A percentile compares a stretch with the other conserved stretches of the same genome.
These are phyloP conservation scores for Nemania abortiva DNA, from an alignment of 2,329 filamentous ascomycete genomes.

Conservation along the genomic window DNA sequence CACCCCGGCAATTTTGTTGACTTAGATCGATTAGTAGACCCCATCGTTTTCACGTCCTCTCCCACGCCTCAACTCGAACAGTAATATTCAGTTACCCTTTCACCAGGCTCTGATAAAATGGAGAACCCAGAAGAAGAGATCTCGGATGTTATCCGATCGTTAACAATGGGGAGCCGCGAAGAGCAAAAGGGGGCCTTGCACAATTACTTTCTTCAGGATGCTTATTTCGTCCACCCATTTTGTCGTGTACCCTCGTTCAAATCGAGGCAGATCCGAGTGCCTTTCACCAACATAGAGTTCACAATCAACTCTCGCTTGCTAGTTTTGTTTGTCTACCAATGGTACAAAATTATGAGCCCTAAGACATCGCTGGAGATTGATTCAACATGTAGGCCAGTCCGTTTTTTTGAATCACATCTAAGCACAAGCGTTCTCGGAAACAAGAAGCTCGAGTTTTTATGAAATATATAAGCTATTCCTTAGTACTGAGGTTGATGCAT, in stretches of 20 bases:
- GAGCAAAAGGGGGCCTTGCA: slow-evolving; percentile 75
- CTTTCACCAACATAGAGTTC: slow-evolving; percentile 47
- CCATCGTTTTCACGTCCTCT: background rate
- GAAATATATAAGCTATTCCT: background rate
- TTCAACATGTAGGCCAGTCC: slow-evolving; percentile 59
- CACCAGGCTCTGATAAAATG: slow-evolving; percentile 39
- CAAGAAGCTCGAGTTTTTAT: background rate
- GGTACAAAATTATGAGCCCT: slow-evolving; percentile 88
- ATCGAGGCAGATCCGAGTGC: slow-evolving; percentile 54
- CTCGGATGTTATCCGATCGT: slow-evolving; percentile 71
- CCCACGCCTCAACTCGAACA: background rate
- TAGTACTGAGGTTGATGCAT: background rate
- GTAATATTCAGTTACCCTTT: background rate
- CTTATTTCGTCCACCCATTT: slow-evolving; percentile 82
- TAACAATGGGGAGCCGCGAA: slow-evolving; percentile 75
- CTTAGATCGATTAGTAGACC: background rate
- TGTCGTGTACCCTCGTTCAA: slow-evolving; percentile 73
- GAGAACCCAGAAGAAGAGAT: slow-evolving; percentile 68
- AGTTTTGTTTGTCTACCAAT: slow-evolving; percentile 78
- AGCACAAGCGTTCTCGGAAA: background rate
- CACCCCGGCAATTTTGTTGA: background rate
- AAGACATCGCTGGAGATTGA: slow-evolving; percentile 76
- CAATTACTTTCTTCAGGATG: slow-evolving; percentile 78
- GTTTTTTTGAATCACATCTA: background rate
- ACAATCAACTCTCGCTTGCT: slow-evolving; percentile 72